These are phyloP conservation scores for Stevia rebaudiana DNA, from an alignment of 140 eudicot species.

Conservation along the genomic window DNA sequence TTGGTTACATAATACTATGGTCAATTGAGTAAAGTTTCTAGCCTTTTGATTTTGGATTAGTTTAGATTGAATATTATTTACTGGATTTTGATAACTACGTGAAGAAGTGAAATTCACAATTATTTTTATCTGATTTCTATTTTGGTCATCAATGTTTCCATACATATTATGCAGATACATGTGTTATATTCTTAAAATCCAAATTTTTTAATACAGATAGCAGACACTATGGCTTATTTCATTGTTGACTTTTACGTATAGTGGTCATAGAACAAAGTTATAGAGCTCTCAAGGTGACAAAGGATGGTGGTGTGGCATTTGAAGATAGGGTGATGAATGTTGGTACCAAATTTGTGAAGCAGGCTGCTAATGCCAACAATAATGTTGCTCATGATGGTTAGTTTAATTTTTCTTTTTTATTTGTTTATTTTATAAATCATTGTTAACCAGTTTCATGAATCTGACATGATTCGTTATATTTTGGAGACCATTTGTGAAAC, in stretches of 20 bases:
- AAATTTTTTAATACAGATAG: neutral
- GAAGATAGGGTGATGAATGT: constrained; percentile 27
- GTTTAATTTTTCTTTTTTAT: neutral
- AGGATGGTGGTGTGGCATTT: constrained; percentile 30
- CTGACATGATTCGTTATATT: neutral
- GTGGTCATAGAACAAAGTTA: constrained; percentile 28
- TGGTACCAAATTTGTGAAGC: constrained; percentile 32
- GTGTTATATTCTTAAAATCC: too few species aligned
- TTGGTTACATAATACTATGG: too few species aligned
- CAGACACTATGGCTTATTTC: neutral
- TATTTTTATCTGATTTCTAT: too few species aligned
- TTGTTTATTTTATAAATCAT: neutral
- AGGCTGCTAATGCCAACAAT: constrained; percentile 29
- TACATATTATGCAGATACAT: too few species aligned
- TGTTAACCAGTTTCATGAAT: neutral
- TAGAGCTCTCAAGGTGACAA: constrained; percentile 29
- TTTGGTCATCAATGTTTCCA: too few species aligned
- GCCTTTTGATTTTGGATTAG: too few species aligned
- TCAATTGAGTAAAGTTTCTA: too few species aligned
- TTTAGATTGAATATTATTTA: too few species aligned
- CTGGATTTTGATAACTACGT: too few species aligned
- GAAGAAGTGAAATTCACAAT: too few species aligned
- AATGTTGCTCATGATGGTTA: constrained; percentile 30
- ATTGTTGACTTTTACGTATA: constrained; percentile 11
- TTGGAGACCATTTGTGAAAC: constrained; percentile 87